Conservation (phyloP, 75 land plant species). For the Cunninghamia lanceolata region DNA sequence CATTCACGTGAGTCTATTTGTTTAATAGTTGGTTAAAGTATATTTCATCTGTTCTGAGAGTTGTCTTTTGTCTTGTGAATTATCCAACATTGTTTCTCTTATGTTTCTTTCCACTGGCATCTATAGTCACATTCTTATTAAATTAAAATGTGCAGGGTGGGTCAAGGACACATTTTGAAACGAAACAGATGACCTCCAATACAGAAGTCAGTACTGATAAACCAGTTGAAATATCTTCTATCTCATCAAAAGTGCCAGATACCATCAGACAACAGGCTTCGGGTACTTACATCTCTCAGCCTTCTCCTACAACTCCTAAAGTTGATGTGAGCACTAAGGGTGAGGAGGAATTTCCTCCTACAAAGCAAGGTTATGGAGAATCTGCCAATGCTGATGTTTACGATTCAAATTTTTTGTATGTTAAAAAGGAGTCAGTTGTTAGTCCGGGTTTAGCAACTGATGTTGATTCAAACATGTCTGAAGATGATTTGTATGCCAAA, state of each 20-base stretch:
- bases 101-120: not conserved
- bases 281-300: not conserved
- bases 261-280: not conserved
- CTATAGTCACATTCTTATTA: not conserved
- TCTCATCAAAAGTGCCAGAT: constrained; percentile 2
- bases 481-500: not conserved
- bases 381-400: not conserved
- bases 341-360: not conserved
- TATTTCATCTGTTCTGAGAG: not conserved
- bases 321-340: not conserved
- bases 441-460: not conserved
- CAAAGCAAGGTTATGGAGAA: not conserved
- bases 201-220: not conserved
- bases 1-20: not conserved
- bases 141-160: not conserved
- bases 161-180: not conserved
- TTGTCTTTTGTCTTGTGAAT: not conserved
- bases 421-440: not conserved
- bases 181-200: not conserved
- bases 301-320: not conserved
- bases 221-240: not conserved
- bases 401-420: not conserved
- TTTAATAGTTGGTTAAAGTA: not conserved
- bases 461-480: not conserved
- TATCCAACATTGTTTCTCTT: too few relatives aligned